These are phyloP conservation scores for Penicillium egyptiacum DNA, from an alignment of 495 filamentous ascomycete genomes.

Conservation along the genomic window DNA sequence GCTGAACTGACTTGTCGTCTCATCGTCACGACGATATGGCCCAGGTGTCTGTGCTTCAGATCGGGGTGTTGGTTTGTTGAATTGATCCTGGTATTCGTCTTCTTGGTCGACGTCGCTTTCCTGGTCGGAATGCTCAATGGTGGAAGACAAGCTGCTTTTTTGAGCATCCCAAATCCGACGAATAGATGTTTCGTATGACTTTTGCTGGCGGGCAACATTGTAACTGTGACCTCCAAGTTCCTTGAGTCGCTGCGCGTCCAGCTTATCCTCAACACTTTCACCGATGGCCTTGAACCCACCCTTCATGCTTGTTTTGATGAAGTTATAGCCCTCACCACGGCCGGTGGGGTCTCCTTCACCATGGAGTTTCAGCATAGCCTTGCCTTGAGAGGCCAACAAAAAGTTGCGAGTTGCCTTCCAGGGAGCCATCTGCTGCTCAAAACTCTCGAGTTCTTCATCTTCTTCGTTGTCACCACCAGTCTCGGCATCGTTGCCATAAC, in stretches of 20 bases:
- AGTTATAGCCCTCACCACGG: conserved; percentile 89
- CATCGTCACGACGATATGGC: conserved; percentile 62
- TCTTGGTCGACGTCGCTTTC: conserved; percentile 69
- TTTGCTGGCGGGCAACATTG: conserved; percentile 91
- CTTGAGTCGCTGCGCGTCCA: conserved; percentile 78
- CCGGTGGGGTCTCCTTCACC: conserved; percentile 95
- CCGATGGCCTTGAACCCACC: conserved; percentile 91
- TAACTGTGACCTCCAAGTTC: conserved; percentile 94
- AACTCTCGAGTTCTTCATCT: conserved; percentile 63
- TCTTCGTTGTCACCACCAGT: conserved; percentile 69
- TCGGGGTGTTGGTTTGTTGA: conserved; percentile 60
- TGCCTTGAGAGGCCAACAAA: conserved; percentile 85
- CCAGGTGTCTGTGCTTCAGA: conserved; percentile 62
- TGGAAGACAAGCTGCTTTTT: conserved; percentile 69
- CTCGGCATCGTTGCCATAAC: conserved; percentile 70
- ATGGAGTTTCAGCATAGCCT: conserved; percentile 94
- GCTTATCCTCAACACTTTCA: conserved; percentile 82
- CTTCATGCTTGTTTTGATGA: conserved; percentile 97
- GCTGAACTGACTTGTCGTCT: conserved; percentile 84
- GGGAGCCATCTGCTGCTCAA: conserved; percentile 89
- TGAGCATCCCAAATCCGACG: conserved; percentile 88
- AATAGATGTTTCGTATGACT: conserved; percentile 84
- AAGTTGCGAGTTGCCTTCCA: conserved; percentile 97
- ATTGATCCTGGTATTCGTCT: conserved; percentile 58
- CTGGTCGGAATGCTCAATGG: conserved; percentile 58